Conservation (phyloP, 805 yeast species). For the Yamadazyma philogaea region DNA sequence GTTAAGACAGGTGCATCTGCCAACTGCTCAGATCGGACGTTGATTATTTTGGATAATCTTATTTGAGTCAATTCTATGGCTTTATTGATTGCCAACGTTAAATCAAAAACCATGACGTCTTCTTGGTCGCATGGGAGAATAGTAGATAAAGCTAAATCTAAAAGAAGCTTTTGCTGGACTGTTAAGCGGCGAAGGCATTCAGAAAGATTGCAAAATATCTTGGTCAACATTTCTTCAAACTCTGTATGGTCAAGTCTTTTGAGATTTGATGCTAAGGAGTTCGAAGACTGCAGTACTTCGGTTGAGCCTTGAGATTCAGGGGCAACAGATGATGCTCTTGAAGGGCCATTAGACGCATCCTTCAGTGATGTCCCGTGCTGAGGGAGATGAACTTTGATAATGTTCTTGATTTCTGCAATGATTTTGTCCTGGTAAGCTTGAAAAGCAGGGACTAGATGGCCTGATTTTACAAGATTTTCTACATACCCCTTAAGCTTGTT, state of each 20-base stretch:
- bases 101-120: conserved; percentile 61
- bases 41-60: conserved; percentile 72
- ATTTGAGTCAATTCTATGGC: conserved; percentile 71
- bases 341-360: conserved; percentile 25
- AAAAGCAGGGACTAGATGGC: conserved; percentile 60
- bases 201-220: conserved; percentile 59
- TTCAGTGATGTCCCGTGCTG: conserved; percentile 19
- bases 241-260: conserved; percentile 69
- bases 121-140: conserved; percentile 22
- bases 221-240: conserved; percentile 66
- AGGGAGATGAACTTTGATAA: conserved; percentile 67
- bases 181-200: conserved; percentile 74
- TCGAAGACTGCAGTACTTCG: conserved; percentile 9
- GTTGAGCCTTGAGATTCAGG: conserved; percentile 20
- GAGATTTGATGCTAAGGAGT: conserved; percentile 40
- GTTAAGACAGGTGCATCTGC: conserved; percentile 54
- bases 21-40: conserved; percentile 71
- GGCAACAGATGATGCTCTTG: conserved; percentile 29
- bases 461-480: conserved; percentile 57
- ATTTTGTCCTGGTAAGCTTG: conserved; percentile 63
- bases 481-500: conserved; percentile 45
- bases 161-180: conserved; percentile 71
- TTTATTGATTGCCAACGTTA: conserved; percentile 59
- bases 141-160: conserved; percentile 58
- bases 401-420: conserved; percentile 66